Conservation (phyloP, 2,329 filamentous ascomycete species). For the Elsinoe batatas region DNA sequence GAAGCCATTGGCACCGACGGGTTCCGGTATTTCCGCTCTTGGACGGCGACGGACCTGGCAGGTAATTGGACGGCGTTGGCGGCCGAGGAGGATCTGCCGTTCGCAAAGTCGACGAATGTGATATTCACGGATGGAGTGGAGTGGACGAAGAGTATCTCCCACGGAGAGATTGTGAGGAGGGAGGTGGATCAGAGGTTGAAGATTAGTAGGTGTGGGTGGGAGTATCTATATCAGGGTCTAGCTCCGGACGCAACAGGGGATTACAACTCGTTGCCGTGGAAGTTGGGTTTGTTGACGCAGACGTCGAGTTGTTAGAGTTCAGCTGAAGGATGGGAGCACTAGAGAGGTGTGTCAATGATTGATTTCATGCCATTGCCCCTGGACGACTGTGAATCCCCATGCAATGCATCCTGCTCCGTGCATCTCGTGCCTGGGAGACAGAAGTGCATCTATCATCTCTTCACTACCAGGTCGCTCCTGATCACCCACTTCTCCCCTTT, state of each 20-base stretch:
- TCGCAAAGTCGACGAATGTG: constrained; percentile 31
- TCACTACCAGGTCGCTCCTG: constrained; percentile 68
- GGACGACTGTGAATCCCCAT: too few species aligned
- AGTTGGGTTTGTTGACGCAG: constrained; percentile 24
- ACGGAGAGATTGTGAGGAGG: constrained; percentile 27
- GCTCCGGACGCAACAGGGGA: constrained; percentile 23
- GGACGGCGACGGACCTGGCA: constrained; percentile 27
- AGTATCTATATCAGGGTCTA: constrained; percentile 33
- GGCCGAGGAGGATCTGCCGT: constrained; percentile 30
- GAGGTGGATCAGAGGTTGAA: constrained; percentile 31
- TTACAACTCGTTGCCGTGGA: constrained; percentile 33
- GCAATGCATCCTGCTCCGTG: too few species aligned
- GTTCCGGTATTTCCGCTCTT: constrained; percentile 32
- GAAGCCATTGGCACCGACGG: constrained; percentile 29
- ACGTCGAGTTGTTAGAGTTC: not conserved
- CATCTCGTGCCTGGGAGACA: too few species aligned
- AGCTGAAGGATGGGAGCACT: not conserved
- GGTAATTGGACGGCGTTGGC: constrained; percentile 30
- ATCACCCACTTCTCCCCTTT: constrained; percentile 87
- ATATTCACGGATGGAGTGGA: constrained; percentile 23
- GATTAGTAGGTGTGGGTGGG: constrained; percentile 27
- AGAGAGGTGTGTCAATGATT: not conserved
- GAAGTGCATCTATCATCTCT: constrained; percentile 29
- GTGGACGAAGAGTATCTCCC: constrained; percentile 31
- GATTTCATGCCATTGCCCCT: too few species aligned